Conservation (phyloP, 345 rosid species). For the Acer campestre region DNA sequence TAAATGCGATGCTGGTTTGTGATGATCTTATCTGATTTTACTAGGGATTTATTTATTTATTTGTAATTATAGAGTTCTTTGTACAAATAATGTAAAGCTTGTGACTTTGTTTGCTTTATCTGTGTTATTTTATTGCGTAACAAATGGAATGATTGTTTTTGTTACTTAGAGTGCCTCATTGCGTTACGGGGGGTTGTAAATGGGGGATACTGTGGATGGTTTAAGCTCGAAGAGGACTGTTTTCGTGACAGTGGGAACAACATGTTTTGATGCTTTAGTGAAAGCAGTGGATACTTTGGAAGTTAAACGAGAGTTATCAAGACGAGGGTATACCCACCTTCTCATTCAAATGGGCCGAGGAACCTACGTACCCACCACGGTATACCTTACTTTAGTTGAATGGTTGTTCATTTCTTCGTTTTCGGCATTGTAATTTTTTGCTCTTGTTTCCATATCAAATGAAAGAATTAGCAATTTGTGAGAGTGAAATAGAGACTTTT, state of each 20-base stretch:
- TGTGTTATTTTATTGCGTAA: not conserved
- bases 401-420: not conserved
- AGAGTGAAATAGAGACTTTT: not conserved
- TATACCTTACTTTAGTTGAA: conserved; percentile 12
- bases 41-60: too few relatives aligned
- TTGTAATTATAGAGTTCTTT: not conserved
- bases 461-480: not conserved
- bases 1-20: not conserved
- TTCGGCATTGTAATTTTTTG: not conserved
- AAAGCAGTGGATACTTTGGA: conserved; percentile 54
- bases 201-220: conserved; percentile 33
- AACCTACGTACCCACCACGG: conserved; percentile 63
- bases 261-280: conserved; percentile 82
- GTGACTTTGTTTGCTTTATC: not conserved
- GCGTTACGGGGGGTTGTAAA: conserved; percentile 3
- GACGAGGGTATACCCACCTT: conserved; percentile 77
- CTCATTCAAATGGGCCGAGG: conserved; percentile 92
- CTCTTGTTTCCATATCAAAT: not conserved
- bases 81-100: not conserved
- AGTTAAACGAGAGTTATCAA: conserved; percentile 56
- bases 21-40: not conserved
- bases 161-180: not conserved
- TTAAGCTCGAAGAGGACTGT: conserved; percentile 45
- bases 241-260: conserved; percentile 91
- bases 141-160: not conserved